Percentiles rank a stretch among this genome's conserved stretches.
Conservation (phyloP, 2,329 filamentous ascomycete genomes). For the Didymella pomorum region DNA sequence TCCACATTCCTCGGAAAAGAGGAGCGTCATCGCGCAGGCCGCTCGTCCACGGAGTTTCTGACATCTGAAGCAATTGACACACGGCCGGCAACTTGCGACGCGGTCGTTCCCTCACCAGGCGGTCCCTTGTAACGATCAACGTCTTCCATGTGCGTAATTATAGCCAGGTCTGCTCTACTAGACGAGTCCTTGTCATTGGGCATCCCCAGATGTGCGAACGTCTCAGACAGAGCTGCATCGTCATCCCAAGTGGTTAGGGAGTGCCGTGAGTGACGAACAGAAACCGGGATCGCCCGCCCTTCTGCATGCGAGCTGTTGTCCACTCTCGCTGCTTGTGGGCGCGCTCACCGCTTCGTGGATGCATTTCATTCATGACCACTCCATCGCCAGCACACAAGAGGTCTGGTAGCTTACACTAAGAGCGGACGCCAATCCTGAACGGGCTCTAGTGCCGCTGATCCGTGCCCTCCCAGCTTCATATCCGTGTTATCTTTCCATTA, state of each 20-base stretch:
- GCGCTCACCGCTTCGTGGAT: constrained; percentile 32
- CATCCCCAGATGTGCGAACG: constrained; percentile 22
- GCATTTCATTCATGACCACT: constrained; percentile 5
- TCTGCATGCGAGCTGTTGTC: constrained; percentile 16
- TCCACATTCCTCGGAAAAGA: constrained; percentile 16
- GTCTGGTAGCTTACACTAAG: constrained; percentile 16
- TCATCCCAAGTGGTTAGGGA: constrained; percentile 14
- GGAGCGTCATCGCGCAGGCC: constrained; percentile 8
- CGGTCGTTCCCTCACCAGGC: constrained; percentile 13
- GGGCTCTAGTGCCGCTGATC: constrained; percentile 23
- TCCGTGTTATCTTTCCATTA: constrained; percentile 14
- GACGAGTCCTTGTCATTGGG: constrained; percentile 13
- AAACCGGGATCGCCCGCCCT: constrained; percentile 39
- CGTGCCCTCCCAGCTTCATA: constrained; percentile 10
- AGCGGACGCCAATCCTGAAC: constrained; percentile 9
- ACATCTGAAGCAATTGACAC: constrained; percentile 12
- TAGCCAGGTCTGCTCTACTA: constrained; percentile 11
- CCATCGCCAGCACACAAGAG: constrained; percentile 18
- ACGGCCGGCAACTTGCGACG: constrained; percentile 9
- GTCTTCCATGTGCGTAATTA: constrained; percentile 19
- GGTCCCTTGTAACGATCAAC: constrained; percentile 18
- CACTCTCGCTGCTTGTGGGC: constrained; percentile 17
- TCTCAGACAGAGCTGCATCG: constrained; percentile 15
- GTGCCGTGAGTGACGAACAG: constrained; percentile 19
- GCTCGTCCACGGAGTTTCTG: constrained; percentile 11